Conservation (phyloP, 352 stramenopile species). For the Phytophthora sp. region DNA sequence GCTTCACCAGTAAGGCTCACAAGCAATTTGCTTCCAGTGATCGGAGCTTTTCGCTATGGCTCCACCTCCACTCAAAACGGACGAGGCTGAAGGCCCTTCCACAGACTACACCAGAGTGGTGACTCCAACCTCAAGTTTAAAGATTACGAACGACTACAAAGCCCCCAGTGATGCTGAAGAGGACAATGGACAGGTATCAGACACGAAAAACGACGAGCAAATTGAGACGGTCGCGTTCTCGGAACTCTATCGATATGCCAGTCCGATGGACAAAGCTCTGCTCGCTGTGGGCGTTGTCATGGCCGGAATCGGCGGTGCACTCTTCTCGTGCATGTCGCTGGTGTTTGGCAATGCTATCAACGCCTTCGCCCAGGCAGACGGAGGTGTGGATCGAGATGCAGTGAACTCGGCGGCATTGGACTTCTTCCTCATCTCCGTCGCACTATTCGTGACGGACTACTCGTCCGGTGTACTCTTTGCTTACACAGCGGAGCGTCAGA, state of each 20-base stretch:
- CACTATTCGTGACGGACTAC: constrained; percentile 47
- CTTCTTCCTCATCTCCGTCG: constrained; percentile 38
- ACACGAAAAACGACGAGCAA: constrained; percentile 47
- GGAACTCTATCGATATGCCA: constrained; percentile 46
- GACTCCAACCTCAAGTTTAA: neutral
- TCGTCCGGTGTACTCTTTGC: constrained; percentile 37
- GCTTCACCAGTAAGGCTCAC: neutral
- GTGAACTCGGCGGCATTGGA: constrained; percentile 35
- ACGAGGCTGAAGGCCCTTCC: neutral
- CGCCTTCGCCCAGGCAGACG: constrained; percentile 30
- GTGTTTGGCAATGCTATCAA: constrained; percentile 47
- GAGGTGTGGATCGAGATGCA: constrained; percentile 26
- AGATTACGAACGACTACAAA: neutral
- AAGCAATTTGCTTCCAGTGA: neutral
- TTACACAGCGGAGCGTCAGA: constrained; percentile 44
- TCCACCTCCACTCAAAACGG: neutral
- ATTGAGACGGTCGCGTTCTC: constrained; percentile 36
- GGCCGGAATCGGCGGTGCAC: constrained; percentile 35
- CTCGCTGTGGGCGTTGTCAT: constrained; percentile 31
- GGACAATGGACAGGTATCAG: neutral
- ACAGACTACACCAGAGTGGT: neutral
- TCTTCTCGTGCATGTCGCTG: constrained; percentile 51
- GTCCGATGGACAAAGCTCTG: constrained; percentile 30
- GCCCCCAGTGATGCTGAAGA: neutral
- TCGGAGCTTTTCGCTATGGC: neutral